Percentiles rank a stretch among this genome's conserved stretches.
Conservation (phyloP, 1,284 basidiomycete species). For the Fomes fomentarius region DNA sequence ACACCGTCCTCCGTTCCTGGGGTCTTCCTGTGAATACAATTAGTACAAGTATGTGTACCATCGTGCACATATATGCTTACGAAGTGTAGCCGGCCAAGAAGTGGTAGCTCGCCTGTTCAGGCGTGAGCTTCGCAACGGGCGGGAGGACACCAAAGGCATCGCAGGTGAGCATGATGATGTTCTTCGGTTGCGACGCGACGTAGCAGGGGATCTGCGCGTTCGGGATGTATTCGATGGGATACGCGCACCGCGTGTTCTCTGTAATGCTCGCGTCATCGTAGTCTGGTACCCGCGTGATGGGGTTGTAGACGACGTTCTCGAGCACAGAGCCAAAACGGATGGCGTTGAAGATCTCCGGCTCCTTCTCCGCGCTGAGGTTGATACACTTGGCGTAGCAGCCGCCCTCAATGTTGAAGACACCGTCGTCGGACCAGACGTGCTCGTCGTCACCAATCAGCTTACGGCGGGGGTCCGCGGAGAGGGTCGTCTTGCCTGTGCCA, state of each 20-base stretch:
- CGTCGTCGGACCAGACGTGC: slow-evolving; percentile 97
- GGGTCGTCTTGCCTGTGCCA: slow-evolving; percentile 97
- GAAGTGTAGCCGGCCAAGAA: slow-evolving; percentile 97
- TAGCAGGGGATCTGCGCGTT: slow-evolving; percentile 94
- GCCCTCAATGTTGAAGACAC: slow-evolving; percentile 99
- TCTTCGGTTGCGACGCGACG: slow-evolving; percentile 84
- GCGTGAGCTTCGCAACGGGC: slow-evolving; percentile 90
- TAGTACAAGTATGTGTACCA: neutral
- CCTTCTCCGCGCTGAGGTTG: slow-evolving; percentile 95
- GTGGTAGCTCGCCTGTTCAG: slow-evolving; percentile 97
- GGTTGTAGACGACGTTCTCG: slow-evolving; percentile 99
- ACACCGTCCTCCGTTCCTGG: slow-evolving; percentile 99
- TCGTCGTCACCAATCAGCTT: slow-evolving; percentile 96
- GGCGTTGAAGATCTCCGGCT: slow-evolving; percentile 97
- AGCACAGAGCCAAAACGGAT: slow-evolving; percentile 96
- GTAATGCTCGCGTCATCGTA: slow-evolving; percentile 98
- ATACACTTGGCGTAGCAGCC: slow-evolving; percentile 99
- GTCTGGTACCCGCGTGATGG: slow-evolving; percentile 84
- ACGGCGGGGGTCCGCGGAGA: slow-evolving; percentile 91
- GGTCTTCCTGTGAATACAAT: slow-evolving; percentile 62
- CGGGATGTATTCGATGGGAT: slow-evolving; percentile 96
- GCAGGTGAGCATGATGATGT: slow-evolving; percentile 98
- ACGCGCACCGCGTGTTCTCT: slow-evolving; percentile 99
- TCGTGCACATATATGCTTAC: slow-evolving; percentile 48
- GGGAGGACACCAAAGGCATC: slow-evolving; percentile 99